These are phyloP conservation scores for Cladophialophora exuberans DNA, from an alignment of 2,329 filamentous ascomycete genomes.

Conservation along the genomic window DNA sequence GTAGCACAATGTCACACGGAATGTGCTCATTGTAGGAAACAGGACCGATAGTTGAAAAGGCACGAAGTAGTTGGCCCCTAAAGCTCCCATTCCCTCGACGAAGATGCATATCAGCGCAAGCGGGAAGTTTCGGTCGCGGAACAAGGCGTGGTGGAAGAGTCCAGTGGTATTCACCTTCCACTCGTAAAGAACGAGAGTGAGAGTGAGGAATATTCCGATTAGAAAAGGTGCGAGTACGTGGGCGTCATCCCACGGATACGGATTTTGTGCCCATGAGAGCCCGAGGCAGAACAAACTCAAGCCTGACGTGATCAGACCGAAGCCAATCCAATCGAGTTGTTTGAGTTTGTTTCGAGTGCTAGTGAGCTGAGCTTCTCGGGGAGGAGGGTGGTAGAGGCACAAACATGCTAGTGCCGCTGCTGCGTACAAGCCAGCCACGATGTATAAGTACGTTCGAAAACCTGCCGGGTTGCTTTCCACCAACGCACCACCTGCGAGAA, in stretches of 20 bases:
- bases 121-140: slow-evolving; percentile 36
- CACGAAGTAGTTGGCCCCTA: background rate
- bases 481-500: no score
- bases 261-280: slow-evolving; percentile 61
- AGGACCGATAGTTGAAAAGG: background rate
- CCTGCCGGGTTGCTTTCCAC: no score
- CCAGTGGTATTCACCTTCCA: slow-evolving; percentile 58
- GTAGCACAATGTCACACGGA: slow-evolving; percentile 4
- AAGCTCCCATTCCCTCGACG: background rate
- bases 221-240: slow-evolving; percentile 56
- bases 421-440: no score
- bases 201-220: slow-evolving; percentile 48
- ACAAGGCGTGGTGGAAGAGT: slow-evolving; percentile 50
- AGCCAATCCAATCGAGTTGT: slow-evolving; percentile 23
- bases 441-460: no score
- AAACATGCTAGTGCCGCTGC: no score
- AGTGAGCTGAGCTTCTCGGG: no score
- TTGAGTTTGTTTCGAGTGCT: no score
- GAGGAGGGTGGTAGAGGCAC: no score
- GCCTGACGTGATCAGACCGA: slow-evolving; percentile 6
- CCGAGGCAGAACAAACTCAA: slow-evolving; percentile 55
- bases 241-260: slow-evolving; percentile 59
- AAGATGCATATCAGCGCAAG: background rate
- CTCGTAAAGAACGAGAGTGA: slow-evolving; percentile 46
- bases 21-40: background rate